Conservation (phyloP, 2,329 filamentous ascomycete genomes). For the Beauveria varroae region DNA sequence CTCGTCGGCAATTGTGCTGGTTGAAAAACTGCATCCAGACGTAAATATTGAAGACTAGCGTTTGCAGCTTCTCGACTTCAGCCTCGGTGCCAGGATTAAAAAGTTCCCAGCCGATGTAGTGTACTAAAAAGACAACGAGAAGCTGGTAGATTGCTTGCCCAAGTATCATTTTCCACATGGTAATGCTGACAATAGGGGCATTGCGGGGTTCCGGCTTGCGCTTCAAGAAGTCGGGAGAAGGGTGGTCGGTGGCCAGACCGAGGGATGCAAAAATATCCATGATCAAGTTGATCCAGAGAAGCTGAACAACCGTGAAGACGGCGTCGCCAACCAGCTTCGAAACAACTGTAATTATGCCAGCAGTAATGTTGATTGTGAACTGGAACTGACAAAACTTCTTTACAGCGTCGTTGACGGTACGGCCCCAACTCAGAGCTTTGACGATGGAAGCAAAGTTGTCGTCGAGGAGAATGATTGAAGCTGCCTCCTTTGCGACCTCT, state of each 20-base stretch:
- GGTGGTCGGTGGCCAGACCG: conserved; percentile 35
- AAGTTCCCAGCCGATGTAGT: conserved; percentile 48
- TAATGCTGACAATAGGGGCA: conserved; percentile 48
- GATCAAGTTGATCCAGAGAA: conserved; percentile 55
- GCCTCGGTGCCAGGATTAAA: conserved; percentile 19
- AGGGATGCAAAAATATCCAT: conserved; percentile 53
- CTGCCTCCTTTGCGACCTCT: conserved; percentile 56
- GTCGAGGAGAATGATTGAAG: conserved; percentile 54
- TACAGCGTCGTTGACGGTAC: conserved; percentile 56
- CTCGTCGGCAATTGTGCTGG: conserved; percentile 67
- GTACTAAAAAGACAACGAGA: conserved; percentile 53
- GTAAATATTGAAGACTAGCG: conserved; percentile 77
- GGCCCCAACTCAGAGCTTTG: conserved; percentile 54
- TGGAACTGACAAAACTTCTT: conserved; percentile 52
- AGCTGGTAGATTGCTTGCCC: conserved; percentile 68
- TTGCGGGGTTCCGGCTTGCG: conserved; percentile 21
- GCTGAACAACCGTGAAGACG: conserved; percentile 49
- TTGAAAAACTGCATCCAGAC: conserved; percentile 92
- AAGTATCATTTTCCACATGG: conserved; percentile 81
- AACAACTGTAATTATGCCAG: conserved; percentile 50
- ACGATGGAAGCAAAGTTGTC: conserved; percentile 59
- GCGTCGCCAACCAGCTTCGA: conserved; percentile 45
- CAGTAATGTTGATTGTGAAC: conserved; percentile 56
- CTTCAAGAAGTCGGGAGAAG: conserved; percentile 27
- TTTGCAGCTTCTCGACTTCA: conserved; percentile 39